These are phyloP conservation scores for Flaveria floridana DNA, from an alignment of 140 eudicot species.

Conservation along the genomic window DNA sequence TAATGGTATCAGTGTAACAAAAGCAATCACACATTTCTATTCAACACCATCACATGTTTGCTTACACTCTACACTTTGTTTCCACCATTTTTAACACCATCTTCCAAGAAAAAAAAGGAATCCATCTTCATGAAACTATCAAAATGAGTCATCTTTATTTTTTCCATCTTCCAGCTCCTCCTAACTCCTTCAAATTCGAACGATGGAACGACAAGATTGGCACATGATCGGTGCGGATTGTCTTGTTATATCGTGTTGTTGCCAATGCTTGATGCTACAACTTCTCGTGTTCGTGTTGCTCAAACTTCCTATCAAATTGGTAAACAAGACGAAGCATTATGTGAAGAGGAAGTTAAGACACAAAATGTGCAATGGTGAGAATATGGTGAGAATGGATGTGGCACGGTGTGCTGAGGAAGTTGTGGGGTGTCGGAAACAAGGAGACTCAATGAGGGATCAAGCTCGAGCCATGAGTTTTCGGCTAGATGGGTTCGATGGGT, in stretches of 20 bases:
- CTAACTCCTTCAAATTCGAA: not conserved
- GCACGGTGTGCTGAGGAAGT: conserved; percentile 38
- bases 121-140: conserved; percentile 41
- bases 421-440: conserved; percentile 28
- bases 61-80: conserved; percentile 48
- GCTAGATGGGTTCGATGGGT: conserved; percentile 36
- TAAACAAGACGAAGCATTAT: conserved; percentile 46
- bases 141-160: conserved; percentile 35
- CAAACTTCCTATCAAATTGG: conserved; percentile 55
- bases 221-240: conserved; percentile 73
- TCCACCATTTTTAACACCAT: conserved; percentile 45
- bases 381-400: conserved; percentile 34
- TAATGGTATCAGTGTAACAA: conserved; percentile 28
- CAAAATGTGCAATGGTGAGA: conserved; percentile 35
- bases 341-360: conserved; percentile 47
- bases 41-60: conserved; percentile 41
- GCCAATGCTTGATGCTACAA: conserved; percentile 78
- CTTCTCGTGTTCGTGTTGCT: conserved; percentile 56
- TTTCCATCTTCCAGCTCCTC: conserved; percentile 15
- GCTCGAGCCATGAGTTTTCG: conserved; percentile 28
- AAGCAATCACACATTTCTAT: conserved; percentile 31
- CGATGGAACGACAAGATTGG: conserved; percentile 70
- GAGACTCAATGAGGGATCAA: conserved; percentile 31
- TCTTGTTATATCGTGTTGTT: conserved; percentile 78
- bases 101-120: conserved; percentile 57